A percentile compares a stretch with the other conserved stretches of the same genome.
These are phyloP conservation scores for Oenanthe sinensis DNA, from an alignment of 129 eudicot species.

Conservation along the genomic window DNA sequence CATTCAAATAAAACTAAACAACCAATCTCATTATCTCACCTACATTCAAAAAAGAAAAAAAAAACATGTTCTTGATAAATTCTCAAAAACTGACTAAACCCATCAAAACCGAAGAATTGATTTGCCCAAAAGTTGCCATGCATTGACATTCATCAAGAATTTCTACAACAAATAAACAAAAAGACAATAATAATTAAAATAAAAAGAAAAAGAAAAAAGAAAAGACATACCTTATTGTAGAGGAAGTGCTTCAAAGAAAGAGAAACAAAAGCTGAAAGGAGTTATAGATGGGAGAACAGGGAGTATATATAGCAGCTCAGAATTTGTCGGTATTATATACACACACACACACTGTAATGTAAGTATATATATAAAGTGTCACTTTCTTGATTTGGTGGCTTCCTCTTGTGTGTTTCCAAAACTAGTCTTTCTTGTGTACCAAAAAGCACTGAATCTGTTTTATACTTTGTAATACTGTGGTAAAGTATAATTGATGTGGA, in stretches of 20 bases:
- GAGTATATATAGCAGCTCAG: conserved; percentile 9
- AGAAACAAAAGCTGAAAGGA: neutral
- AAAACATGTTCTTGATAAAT: conserved; percentile 14
- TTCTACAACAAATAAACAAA: neutral
- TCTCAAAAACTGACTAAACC: conserved; percentile 15
- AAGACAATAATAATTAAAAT: neutral
- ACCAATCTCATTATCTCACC: neutral
- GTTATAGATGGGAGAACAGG: neutral
- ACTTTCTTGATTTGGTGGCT: neutral
- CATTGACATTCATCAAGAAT: conserved; percentile 17
- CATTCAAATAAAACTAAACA: neutral
- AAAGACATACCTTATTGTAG: conserved; percentile 8
- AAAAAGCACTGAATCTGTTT: neutral
- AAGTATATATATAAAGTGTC: neutral
- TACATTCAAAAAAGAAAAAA: conserved; percentile 3
- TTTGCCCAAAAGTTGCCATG: conserved; percentile 12
- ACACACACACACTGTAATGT: neutral
- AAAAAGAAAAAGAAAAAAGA: neutral
- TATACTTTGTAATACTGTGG: too few species aligned
- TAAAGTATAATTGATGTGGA: too few species aligned
- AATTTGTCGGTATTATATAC: neutral
- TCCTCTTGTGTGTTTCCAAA: neutral
- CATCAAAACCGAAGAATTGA: conserved; percentile 19
- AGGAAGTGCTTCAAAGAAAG: neutral
- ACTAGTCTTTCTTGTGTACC: neutral